Conservation (phyloP, 805 yeast genomes). For the Starmerella davenportii region DNA sequence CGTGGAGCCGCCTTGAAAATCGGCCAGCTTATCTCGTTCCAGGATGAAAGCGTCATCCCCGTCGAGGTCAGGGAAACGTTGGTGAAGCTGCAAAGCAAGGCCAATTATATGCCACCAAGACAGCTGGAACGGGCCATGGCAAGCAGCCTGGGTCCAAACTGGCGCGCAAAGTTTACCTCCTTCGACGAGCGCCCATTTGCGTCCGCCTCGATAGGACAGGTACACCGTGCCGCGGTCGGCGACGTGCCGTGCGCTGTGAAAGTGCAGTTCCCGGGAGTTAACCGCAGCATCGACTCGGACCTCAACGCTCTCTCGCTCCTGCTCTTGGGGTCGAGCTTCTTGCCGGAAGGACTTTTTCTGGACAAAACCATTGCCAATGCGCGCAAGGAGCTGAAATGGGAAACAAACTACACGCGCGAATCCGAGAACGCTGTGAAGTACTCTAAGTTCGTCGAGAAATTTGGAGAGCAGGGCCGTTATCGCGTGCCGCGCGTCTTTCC, state of each 20-base stretch:
- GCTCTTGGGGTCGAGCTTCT: constrained; percentile 64
- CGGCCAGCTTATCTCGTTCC: constrained; percentile 94
- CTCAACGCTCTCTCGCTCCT: constrained; percentile 67
- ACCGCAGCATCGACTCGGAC: constrained; percentile 82
- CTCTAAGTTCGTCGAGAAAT: constrained; percentile 39
- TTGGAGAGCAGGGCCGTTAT: constrained; percentile 29
- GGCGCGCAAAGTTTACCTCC: constrained; percentile 54
- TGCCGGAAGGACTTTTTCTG: constrained; percentile 81
- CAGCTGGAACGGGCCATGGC: constrained; percentile 65
- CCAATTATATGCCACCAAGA: constrained; percentile 89
- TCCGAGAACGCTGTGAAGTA: constrained; percentile 59
- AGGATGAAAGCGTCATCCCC: constrained; percentile 73
- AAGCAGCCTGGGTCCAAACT: constrained; percentile 54
- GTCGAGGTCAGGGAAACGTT: constrained; percentile 65
- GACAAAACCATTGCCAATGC: constrained; percentile 90
- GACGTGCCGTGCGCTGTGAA: constrained; percentile 68
- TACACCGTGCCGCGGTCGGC: constrained; percentile 57
- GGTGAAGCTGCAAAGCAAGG: constrained; percentile 75
- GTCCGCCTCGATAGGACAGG: constrained; percentile 96
- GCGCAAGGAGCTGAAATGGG: constrained; percentile 86
- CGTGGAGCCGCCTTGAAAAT: constrained; percentile 96
- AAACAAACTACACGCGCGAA: constrained; percentile 86
- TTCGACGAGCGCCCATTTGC: constrained; percentile 87
- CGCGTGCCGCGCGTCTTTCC: constrained; percentile 67
- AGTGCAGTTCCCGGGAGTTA: constrained; percentile 95